These are phyloP conservation scores for Teunomyces kruisii DNA, from an alignment of 805 yeast genomes.

Conservation along the genomic window DNA sequence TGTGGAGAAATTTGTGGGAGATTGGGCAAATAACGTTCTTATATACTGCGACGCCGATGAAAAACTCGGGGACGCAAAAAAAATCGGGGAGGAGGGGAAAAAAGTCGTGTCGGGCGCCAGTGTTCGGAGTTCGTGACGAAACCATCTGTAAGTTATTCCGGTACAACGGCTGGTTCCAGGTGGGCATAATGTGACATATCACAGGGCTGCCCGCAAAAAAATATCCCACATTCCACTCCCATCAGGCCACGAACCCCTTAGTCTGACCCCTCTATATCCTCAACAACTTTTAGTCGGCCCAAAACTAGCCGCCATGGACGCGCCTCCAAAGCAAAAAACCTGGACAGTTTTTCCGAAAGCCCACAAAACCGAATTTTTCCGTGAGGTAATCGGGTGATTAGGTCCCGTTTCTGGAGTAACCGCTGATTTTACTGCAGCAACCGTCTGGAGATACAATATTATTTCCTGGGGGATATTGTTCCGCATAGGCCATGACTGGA, in stretches of 20 bases:
- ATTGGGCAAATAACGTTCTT: not conserved
- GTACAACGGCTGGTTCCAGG: no score
- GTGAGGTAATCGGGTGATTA: not conserved
- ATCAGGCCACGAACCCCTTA: no score
- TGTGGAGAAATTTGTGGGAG: not conserved
- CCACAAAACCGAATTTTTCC: not conserved
- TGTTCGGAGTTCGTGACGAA: not conserved
- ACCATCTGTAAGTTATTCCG: no score
- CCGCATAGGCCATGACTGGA: not conserved
- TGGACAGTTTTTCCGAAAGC: not conserved
- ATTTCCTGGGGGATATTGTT: not conserved
- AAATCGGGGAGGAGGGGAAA: not conserved
- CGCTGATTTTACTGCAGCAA: not conserved
- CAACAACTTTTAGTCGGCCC: no score
- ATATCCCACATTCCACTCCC: no score
- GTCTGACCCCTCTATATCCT: no score
- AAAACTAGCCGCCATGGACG: no score
- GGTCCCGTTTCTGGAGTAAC: conserved; percentile 2
- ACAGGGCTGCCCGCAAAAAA: no score
- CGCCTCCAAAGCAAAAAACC: not conserved
- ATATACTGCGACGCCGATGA: conserved; percentile 2
- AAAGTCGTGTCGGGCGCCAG: conserved; percentile 3
- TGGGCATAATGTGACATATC: no score
- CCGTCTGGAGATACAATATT: not conserved
- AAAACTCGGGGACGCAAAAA: conserved; percentile 4